Base-by-base conservation (phyloP, 495 filamentous ascomycete species). In the Parachaetomium inaequale region DNA sequence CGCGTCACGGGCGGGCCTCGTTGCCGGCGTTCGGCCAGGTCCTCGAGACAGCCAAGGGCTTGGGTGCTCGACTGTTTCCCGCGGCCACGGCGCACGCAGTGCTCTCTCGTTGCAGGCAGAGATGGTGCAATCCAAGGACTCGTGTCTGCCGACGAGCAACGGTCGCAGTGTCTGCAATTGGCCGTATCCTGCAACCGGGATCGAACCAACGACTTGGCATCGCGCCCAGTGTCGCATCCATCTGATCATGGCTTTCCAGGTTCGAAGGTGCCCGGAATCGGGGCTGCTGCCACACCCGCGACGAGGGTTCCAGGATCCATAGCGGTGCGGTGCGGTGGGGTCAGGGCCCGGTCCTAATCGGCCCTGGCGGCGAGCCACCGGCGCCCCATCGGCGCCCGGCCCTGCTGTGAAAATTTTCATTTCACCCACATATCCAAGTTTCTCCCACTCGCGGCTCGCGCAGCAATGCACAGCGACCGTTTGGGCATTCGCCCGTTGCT, bases 1-100 rank as follows among this genome's bases (percentile, higher is more conserved):
- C 55, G 34, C 70, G 64, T 68, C 60, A 70, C 56, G 47, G 23
- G 21, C 56, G 47, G 23, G 21, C 40, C 28, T 15, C 26, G 21
- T 47, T 8, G 50, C 62, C 55, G 28, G 40, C 38, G 31, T 50
- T 59, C 32, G 62, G 43, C 57, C 43, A 23, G 19, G 42, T 25
- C 36, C 38, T 7, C 38, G 38, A 62, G 57, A 62, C 53, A 43
- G 68, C 67, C 67, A 70, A 70, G 67, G 50, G 46, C 58, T 63
- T 47, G 61, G 57, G 43, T 46, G 45, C 23, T 45, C 45, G 17
- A 23, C 32, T 34, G 32, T 34, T 11, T 11, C 5, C 11, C 11
- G 6, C 6, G 5, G 11, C 32, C 11, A 6, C 11, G 32, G 5
- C 5, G 32, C 11, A 11, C 32, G 5, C 32, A 34, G 32, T 40